A percentile compares a stretch with the other conserved stretches of the same genome.
Conservation (phyloP, 2,329 filamentous ascomycete genomes). For the Camillea tinctor region DNA sequence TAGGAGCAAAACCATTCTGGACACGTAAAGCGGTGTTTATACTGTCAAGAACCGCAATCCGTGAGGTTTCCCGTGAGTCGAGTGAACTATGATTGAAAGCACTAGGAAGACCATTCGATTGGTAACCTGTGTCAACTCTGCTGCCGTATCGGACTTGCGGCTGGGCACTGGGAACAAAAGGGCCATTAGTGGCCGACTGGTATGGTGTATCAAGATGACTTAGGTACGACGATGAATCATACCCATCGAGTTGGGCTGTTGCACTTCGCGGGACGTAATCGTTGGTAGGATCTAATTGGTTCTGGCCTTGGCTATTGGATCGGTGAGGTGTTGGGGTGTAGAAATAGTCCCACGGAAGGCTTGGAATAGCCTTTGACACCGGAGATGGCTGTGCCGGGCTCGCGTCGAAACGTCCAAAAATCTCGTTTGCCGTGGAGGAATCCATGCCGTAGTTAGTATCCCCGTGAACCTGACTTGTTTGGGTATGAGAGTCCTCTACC, state of each 20-base stretch:
- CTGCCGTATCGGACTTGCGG: background rate
- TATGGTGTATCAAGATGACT: conserved; percentile 14
- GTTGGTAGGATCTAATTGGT: conserved; percentile 15
- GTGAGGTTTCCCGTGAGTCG: conserved; percentile 20
- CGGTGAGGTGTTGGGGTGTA: conserved; percentile 28
- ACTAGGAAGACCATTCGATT: background rate
- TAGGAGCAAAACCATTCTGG: conserved; percentile 23
- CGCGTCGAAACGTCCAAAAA: conserved; percentile 43
- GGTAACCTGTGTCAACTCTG: conserved; percentile 2
- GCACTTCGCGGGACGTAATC: conserved; percentile 26
- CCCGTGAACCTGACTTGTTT: conserved; percentile 28
- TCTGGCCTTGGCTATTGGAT: conserved; percentile 22
- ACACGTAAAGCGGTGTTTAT: conserved; percentile 25
- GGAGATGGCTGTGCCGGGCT: conserved; percentile 35
- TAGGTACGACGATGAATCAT: conserved; percentile 24
- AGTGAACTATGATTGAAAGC: conserved; percentile 9
- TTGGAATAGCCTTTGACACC: conserved; percentile 38
- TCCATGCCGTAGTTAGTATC: conserved; percentile 57
- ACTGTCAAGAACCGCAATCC: conserved; percentile 28
- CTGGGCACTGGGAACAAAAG: conserved; percentile 8
- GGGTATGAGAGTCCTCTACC: conserved; percentile 24
- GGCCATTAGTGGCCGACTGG: conserved; percentile 6
- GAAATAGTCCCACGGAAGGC: conserved; percentile 53
- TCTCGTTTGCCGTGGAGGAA: conserved; percentile 48
- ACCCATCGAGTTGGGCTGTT: conserved; percentile 18